These are phyloP conservation scores for Suhomyces ambrosiae DNA, from an alignment of 1,139 yeast genomes.

Conservation along the genomic window DNA sequence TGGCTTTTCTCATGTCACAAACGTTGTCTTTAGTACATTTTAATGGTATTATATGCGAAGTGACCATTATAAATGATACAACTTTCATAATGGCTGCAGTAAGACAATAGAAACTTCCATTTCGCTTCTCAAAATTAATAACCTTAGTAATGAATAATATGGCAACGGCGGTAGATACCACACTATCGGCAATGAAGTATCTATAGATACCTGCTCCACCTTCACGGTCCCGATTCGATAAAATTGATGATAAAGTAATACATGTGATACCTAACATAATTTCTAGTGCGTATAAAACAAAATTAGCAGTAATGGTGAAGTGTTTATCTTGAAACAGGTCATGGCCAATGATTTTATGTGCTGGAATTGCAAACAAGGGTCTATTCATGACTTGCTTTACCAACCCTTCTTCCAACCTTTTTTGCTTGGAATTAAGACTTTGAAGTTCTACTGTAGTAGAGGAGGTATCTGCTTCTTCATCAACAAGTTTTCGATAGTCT, in stretches of 20 bases:
- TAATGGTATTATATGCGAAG: slow-evolving; percentile 30
- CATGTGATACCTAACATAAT: slow-evolving; percentile 35
- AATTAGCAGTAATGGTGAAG: slow-evolving; percentile 32
- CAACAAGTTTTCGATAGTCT: slow-evolving; percentile 14
- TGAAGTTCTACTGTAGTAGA: slow-evolving; percentile 10
- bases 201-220: slow-evolving; percentile 32
- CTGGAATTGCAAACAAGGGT: slow-evolving; percentile 27
- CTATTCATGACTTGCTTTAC: slow-evolving; percentile 41
- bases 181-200: slow-evolving; percentile 43
- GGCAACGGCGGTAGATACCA: slow-evolving; percentile 37
- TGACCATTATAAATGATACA: slow-evolving; percentile 37
- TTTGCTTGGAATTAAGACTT: slow-evolving; percentile 29
- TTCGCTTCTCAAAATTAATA: slow-evolving; percentile 43
- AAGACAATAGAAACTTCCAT: slow-evolving; percentile 47
- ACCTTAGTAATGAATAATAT: slow-evolving; percentile 37
- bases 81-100: slow-evolving; percentile 36
- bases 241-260: slow-evolving; percentile 33
- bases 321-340: slow-evolving; percentile 21
- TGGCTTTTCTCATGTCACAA: slow-evolving; percentile 40
- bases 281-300: slow-evolving; percentile 39
- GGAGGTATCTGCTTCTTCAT: slow-evolving; percentile 2
- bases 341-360: slow-evolving; percentile 17
- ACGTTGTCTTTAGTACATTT: slow-evolving; percentile 24
- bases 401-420: slow-evolving; percentile 33
- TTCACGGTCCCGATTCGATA: slow-evolving; percentile 27